A percentile compares a stretch with the other conserved stretches of the same genome.
These are phyloP conservation scores for Tubosaeta sp. DNA, from an alignment of 768 basidiomycete species.

Conservation along the genomic window DNA sequence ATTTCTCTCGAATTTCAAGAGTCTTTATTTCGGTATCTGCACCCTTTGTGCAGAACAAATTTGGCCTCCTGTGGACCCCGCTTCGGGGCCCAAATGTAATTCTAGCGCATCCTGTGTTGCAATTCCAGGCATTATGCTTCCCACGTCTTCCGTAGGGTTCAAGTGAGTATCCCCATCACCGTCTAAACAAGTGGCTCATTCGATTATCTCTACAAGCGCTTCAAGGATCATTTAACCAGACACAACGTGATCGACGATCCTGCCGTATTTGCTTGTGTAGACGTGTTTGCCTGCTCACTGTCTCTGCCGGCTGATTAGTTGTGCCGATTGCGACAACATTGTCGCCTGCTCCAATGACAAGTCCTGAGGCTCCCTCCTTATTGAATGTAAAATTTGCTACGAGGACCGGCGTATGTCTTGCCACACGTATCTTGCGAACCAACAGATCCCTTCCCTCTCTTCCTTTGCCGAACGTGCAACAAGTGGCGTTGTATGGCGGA, in stretches of 20 bases:
- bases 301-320: not conserved
- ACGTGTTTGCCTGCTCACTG: slow-evolving; percentile 2
- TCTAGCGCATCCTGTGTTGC: not conserved
- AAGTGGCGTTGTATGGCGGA: slow-evolving; percentile 13
- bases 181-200: not conserved
- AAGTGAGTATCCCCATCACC: not conserved
- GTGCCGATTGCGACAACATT: not conserved
- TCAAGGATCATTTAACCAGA: not conserved
- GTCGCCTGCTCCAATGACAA: not conserved
- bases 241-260: not conserved
- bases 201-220: not conserved
- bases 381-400: not conserved
- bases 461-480: slow-evolving; percentile 5
- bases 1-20: slow-evolving; percentile 11
- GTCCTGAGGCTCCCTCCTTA: not conserved
- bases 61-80: slow-evolving; percentile 1
- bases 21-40: slow-evolving; percentile 8
- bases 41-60: not conserved
- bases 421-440: slow-evolving; percentile 1
- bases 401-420: not conserved
- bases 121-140: not conserved
- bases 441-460: slow-evolving; percentile 2
- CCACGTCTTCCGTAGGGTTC: not conserved
- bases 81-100: not conserved
- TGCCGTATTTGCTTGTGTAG: not conserved